Evolutionary conservation across 495 filamentous ascomycete species (phyloP), one percentile per base, ranked within the genome.

Genomic region (Penicillium arizonense): DNA sequence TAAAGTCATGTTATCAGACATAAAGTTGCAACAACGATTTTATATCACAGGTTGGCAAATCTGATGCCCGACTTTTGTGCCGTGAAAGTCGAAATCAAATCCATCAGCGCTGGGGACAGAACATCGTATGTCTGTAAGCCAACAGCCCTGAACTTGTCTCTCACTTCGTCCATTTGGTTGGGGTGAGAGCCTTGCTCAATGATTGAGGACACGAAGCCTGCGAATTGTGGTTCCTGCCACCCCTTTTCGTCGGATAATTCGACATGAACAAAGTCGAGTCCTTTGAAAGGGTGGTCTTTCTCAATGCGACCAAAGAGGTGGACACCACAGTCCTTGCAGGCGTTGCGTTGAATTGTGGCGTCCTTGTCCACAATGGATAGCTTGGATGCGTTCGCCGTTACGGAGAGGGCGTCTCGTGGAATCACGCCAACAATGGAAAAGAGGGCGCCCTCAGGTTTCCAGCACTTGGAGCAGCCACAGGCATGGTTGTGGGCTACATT

Each of bases 401-500:
- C 75, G 14, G 57, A 51, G 34, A 85, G 52, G 16, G 74, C 63
- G 45, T 73, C 70, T 12, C 63, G 58, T 26, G 80, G 74, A 3
- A 84, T 58, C 34, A 84, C 82, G 45, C 69, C 82, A 32, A 85
- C 78, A 57, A 85, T 50, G 59, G 78, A 78, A 73, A 86, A 86
- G 51, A 84, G 75, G 2, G 81, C 67, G 30, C 78, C 76, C 0
- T 53, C 32, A 4, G 82, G 82, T 61, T 84, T 84, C 81, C 81
- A 84, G 74, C 81, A 85, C 60, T 84, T 81, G 54, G 81, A 84
- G 70, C 82, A 84, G 30, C 82, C 83, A 66, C 82, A 85, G 40
- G 79, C 79, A 64, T 86, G 82, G 73, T 86, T 85, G 71, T 83
- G 79, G n/a, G 72, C 71, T 39, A 84, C 73, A 60, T 83, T 77